Percentiles rank a stretch among this genome's conserved stretches.
These are phyloP conservation scores for Globisporangium nunn DNA, from an alignment of 352 stramenopile species.

Conservation along the genomic window DNA sequence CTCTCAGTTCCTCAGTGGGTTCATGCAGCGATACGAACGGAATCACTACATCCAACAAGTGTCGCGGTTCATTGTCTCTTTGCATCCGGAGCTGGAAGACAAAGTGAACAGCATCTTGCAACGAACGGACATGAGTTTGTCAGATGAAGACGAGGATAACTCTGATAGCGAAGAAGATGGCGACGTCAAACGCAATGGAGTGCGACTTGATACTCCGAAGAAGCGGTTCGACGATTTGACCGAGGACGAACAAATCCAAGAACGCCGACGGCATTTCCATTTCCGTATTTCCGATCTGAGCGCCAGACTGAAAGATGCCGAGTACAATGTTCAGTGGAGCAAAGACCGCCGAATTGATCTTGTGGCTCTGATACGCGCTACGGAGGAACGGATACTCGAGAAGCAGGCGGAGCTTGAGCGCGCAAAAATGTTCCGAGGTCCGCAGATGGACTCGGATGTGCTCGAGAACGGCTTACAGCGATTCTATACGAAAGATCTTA, in stretches of 20 bases:
- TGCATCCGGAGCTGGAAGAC: conserved; percentile 36
- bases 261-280: conserved; percentile 66
- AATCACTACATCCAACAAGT: conserved; percentile 64
- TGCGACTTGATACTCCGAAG: neutral
- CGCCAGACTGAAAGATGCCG: conserved; percentile 40
- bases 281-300: conserved; percentile 62
- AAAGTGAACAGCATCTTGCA: conserved; percentile 51
- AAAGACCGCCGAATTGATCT: conserved; percentile 60
- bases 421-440: conserved; percentile 52
- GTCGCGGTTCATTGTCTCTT: conserved; percentile 49
- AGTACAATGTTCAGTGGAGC: conserved; percentile 80
- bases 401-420: conserved; percentile 76
- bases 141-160: neutral
- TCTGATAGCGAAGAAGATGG: conserved; percentile 7
- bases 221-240: conserved; percentile 45
- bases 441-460: conserved; percentile 77
- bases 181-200: conserved; percentile 5
- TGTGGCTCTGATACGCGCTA: conserved; percentile 55
- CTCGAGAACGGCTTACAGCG: conserved; percentile 61
- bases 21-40: conserved; percentile 74
- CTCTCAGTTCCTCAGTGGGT: conserved; percentile 72
- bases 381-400: conserved; percentile 63
- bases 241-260: conserved; percentile 37
- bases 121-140: conserved; percentile 4
- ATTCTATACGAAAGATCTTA: conserved; percentile 73